Evolutionary conservation across 169 alveolate genomes (phyloP), one percentile per base, ranked within the genome.

Genomic region (Plasmodium reichenowi): DNA sequence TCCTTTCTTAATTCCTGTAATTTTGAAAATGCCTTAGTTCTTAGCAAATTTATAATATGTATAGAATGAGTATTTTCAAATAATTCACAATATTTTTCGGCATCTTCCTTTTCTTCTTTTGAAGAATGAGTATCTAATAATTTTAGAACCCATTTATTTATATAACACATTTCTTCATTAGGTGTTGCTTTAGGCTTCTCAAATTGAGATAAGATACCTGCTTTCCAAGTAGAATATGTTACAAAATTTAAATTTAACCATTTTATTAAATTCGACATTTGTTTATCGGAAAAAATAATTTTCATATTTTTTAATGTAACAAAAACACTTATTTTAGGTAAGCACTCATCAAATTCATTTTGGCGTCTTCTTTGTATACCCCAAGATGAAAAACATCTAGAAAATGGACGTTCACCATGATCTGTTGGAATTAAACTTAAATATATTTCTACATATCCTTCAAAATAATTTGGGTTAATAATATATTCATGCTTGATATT

Each of bases 301-400:
- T 70, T 86, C 10, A 86, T 60, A 86, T 72, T 86, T 64, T 86
- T 86, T 67, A 86, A 72, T 7, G 92, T 86, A 64, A 86, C 24
- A 56, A 71, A 86, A 9, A 72, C 58, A 63, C 92, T 86, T 86
- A 86, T 32, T 50, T 62, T 86, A 10, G 92, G 92, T 60, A 86
- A 67, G 24, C 92, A 86, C 38, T 86, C 92, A n/a, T 86, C 87
- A 43, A 71, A 86, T 66, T 86, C 92, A 12, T 86, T 72, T 70
- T 45, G 59, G 22, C 88, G 72, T 86, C 92, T 86, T 48, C 68
- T 86, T 71, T 86, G 70, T 15, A 59, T 86, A 54, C 92, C 92
- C 92, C 92, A 86, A 56, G 71, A 48, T 26, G 92, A 86, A 74
- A 86, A 86, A 64, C 92, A 86, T 24, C 92, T 73, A 45, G 92